Evolutionary conservation across 163 green algal genomes (phyloP).

Genomic region (Chloromonas sp.): DNA sequence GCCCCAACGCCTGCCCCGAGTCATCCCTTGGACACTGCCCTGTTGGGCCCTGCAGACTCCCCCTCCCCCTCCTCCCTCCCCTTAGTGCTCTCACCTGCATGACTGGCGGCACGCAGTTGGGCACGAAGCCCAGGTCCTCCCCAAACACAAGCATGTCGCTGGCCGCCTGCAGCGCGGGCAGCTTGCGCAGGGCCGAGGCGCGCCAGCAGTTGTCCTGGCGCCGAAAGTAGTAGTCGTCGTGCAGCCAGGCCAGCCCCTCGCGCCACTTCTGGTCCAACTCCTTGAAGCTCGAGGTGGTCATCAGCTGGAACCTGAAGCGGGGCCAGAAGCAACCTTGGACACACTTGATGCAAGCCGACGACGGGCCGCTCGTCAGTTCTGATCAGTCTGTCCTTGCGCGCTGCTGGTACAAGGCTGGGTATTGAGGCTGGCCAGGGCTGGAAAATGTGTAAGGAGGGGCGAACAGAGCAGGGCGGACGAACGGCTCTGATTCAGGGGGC

Average conservation of each 20-base stretch:
- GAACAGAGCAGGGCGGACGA: too few species aligned
- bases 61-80: neutral
- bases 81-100: constrained; percentile 49
- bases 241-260: constrained; percentile 54
- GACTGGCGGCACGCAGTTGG: constrained; percentile 81
- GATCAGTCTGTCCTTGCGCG: too few species aligned
- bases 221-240: constrained; percentile 85
- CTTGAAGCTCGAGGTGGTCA: constrained; percentile 61
- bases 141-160: constrained; percentile 93
- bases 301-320: constrained; percentile 62
- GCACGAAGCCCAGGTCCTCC: constrained; percentile 93
- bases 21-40: too few species aligned
- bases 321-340: neutral
- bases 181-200: constrained; percentile 67
- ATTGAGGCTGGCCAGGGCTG: too few species aligned
- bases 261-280: constrained; percentile 61
- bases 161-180: constrained; percentile 72
- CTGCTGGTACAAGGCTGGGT: too few species aligned
- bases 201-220: constrained; percentile 66
- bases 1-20: neutral
- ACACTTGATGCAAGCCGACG: too few species aligned
- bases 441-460: too few species aligned
- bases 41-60: too few species aligned
- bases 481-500: too few species aligned
- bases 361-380: too few species aligned